Conservation (phyloP, 176 grass and related monocot species). For the Carex kokanica region DNA sequence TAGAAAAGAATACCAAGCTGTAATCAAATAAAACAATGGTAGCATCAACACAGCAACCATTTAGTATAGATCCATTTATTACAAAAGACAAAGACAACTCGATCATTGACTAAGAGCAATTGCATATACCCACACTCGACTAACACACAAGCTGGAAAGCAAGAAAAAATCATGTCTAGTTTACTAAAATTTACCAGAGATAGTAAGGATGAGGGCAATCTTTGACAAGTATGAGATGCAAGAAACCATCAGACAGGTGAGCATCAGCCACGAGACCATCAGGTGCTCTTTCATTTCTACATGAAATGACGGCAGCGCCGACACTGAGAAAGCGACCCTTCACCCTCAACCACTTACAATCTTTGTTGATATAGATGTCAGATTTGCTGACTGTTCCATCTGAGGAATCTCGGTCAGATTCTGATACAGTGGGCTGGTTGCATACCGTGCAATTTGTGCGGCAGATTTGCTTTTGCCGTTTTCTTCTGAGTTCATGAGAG, state of each 20-base stretch:
- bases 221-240: constrained; percentile 90
- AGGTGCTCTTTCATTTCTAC: constrained; percentile 90
- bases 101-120: background rate
- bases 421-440: constrained; percentile 31
- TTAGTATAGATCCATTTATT: too few species aligned
- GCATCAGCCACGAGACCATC: constrained; percentile 86
- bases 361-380: constrained; percentile 15
- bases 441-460: constrained; percentile 65
- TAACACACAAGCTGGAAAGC: background rate
- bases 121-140: background rate
- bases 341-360: constrained; percentile 57
- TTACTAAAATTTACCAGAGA: constrained; percentile 56
- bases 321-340: constrained; percentile 76
- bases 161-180: background rate
- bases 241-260: constrained; percentile 87
- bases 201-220: constrained; percentile 81
- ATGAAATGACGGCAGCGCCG: constrained; percentile 86
- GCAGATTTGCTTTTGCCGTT: constrained; percentile 45
- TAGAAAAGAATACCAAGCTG: background rate
- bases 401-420: constrained; percentile 37
- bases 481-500: constrained; percentile 32
- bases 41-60: background rate
- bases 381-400: constrained; percentile 13
- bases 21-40: background rate
- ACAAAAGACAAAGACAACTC: background rate